Percentiles rank a stretch among this genome's conserved stretches.
These are phyloP conservation scores for Cylindrotheca closterium DNA, from an alignment of 108 stramenopile genomes.

Conservation along the genomic window DNA sequence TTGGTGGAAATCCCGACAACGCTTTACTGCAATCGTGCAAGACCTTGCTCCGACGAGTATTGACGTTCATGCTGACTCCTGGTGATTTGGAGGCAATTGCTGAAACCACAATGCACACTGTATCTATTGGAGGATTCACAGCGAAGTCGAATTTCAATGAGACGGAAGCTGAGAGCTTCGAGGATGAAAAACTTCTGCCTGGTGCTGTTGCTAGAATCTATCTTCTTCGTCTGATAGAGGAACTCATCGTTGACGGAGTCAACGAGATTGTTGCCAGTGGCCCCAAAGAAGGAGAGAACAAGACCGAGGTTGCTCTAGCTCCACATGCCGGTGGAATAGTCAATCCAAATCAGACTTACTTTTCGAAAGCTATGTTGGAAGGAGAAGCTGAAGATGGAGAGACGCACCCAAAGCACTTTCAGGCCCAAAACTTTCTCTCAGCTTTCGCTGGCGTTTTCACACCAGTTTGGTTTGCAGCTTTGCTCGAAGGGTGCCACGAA, in stretches of 20 bases:
- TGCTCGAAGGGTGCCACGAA: slow-evolving; percentile 87
- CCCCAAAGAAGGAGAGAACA: slow-evolving; percentile 41
- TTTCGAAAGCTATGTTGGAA: slow-evolving; percentile 38
- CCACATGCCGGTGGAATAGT: slow-evolving; percentile 79
- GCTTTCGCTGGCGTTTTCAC: slow-evolving; percentile 86
- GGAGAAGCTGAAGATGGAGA: slow-evolving; percentile 44
- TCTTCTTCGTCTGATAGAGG: slow-evolving; percentile 82
- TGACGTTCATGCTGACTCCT: slow-evolving; percentile 88
- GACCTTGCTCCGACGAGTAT: slow-evolving; percentile 74
- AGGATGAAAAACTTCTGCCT: slow-evolving; percentile 46
- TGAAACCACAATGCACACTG: slow-evolving; percentile 82
- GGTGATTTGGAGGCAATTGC: slow-evolving; percentile 85
- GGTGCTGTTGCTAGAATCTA: slow-evolving; percentile 80
- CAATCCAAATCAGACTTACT: slow-evolving; percentile 61
- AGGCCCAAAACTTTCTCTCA: slow-evolving; percentile 82
- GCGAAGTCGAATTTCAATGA: slow-evolving; percentile 27
- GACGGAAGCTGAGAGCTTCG: not conserved
- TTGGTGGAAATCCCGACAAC: slow-evolving; percentile 84
- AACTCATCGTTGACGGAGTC: slow-evolving; percentile 87
- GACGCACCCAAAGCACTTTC: slow-evolving; percentile 75
- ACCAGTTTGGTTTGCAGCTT: slow-evolving; percentile 89
- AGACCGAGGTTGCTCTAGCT: slow-evolving; percentile 22
- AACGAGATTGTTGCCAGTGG: slow-evolving; percentile 82
- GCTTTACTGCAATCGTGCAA: slow-evolving; percentile 78
- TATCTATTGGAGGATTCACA: slow-evolving; percentile 46